phyloP scores from a whole-genome alignment of 495 filamentous ascomycete species.

The Cryomyces antarcticus region DNA sequence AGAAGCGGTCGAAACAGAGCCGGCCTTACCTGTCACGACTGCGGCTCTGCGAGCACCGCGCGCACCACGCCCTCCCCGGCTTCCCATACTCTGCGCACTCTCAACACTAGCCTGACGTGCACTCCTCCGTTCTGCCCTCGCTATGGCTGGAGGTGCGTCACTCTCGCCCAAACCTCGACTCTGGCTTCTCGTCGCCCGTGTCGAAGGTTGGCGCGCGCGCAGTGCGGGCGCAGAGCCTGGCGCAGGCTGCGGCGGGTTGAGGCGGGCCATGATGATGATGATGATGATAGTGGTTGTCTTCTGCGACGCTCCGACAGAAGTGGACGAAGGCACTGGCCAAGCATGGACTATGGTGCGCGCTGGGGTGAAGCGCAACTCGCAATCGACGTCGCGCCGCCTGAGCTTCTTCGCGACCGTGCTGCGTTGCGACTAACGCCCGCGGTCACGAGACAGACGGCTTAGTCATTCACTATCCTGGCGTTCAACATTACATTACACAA shows the following conservation, averaged over 20 bases:
- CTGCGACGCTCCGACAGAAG: no score
- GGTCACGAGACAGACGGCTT: no score
- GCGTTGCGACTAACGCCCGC: no score
- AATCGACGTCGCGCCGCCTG: no score
- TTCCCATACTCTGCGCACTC: slow-evolving; percentile 7
- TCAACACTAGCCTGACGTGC: slow-evolving; percentile 18
- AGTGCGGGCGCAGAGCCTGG: slow-evolving; percentile 2
- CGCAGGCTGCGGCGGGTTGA: slow-evolving; percentile 7
- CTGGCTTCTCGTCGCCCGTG: slow-evolving; percentile 18
- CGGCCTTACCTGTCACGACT: neutral
- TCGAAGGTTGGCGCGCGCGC: no score
- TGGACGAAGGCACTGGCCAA: neutral
- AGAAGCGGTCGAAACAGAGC: no score
- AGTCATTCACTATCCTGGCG: no score
- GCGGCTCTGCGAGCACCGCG: neutral
- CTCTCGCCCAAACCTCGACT: slow-evolving; percentile 19
- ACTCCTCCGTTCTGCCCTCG: slow-evolving; percentile 5
- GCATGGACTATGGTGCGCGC: neutral
- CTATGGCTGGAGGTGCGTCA: slow-evolving; percentile 1
- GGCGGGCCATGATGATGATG: neutral
- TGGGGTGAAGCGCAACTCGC: neutral
- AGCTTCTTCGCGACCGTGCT: no score
- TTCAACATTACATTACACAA: no score
- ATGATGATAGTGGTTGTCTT: slow-evolving; percentile 2
- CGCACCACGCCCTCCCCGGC: slow-evolving; percentile 2